A percentile compares a stretch with the other conserved stretches of the same genome.
phyloP scores from a whole-genome alignment of 202 grass and related monocot species.

The Panicum hallii region DNA sequence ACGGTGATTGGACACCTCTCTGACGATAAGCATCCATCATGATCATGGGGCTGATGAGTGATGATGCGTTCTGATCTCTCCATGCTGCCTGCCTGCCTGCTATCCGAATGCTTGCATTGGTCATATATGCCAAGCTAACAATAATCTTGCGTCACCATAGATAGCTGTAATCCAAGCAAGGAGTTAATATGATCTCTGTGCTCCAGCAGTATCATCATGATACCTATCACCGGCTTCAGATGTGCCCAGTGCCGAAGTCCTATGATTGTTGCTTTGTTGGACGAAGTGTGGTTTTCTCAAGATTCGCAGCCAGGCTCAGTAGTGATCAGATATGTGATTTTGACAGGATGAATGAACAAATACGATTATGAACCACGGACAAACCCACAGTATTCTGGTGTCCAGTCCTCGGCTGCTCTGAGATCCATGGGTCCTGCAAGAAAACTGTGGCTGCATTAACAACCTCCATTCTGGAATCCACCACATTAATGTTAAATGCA shows the following conservation, averaged over 20 bases:
- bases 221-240: not conserved
- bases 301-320: constrained; percentile 21
- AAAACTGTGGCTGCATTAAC: not conserved
- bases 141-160: not conserved
- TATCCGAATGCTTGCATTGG: not conserved
- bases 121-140: constrained; percentile 19
- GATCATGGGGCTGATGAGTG: not conserved
- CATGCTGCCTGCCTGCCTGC: constrained; percentile 15
- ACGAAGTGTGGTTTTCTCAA: constrained; percentile 34
- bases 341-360: constrained; percentile 21
- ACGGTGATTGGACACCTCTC: not conserved
- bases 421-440: constrained; percentile 30
- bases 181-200: constrained; percentile 14
- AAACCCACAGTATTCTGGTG: constrained; percentile 17
- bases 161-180: constrained; percentile 7
- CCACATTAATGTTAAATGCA: not conserved
- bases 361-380: constrained; percentile 37
- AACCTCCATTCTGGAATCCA: not conserved
- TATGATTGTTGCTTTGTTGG: not conserved
- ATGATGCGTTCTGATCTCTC: not conserved
- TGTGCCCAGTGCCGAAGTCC: constrained; percentile 4
- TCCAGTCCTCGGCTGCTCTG: not conserved
- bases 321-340: not conserved
- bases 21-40: not conserved
- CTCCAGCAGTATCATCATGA: constrained; percentile 21